These are phyloP conservation scores for Lasiodiplodia citricola DNA, from an alignment of 2,329 filamentous ascomycete genomes.

Conservation along the genomic window DNA sequence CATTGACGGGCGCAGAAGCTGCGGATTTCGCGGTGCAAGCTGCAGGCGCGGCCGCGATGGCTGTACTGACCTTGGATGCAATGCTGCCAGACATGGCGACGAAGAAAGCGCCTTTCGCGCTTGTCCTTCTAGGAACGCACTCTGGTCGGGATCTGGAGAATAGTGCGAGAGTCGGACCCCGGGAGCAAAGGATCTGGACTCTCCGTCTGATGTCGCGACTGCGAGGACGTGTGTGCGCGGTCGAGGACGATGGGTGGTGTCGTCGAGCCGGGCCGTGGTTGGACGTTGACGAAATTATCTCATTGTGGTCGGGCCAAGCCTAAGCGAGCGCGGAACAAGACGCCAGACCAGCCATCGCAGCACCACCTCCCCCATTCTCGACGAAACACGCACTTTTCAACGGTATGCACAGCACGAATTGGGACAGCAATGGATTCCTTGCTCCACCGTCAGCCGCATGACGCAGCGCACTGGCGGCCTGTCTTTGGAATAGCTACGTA, in stretches of 20 bases:
- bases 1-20: slow-evolving; percentile 8
- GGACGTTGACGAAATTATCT: slow-evolving; percentile 28
- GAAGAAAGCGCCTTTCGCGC: slow-evolving; percentile 51
- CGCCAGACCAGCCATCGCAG: slow-evolving; percentile 6
- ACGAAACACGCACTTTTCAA: neutral
- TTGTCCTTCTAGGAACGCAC: slow-evolving; percentile 50
- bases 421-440: slow-evolving; percentile 6
- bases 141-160: slow-evolving; percentile 39
- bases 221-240: slow-evolving; percentile 16
- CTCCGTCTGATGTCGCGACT: slow-evolving; percentile 31
- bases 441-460: slow-evolving; percentile 14
- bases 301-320: slow-evolving; percentile 27
- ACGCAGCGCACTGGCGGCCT: slow-evolving; percentile 1
- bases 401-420: neutral
- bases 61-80: slow-evolving; percentile 49
- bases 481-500: slow-evolving; percentile 24
- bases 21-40: slow-evolving; percentile 17
- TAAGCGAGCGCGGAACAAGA: slow-evolving; percentile 26
- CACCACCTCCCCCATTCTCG: neutral
- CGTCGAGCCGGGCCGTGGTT: slow-evolving; percentile 23
- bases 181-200: slow-evolving; percentile 45
- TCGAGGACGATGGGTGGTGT: slow-evolving; percentile 14
- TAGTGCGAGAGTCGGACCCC: slow-evolving; percentile 46
- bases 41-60: slow-evolving; percentile 17
- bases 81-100: slow-evolving; percentile 45